Evolutionary conservation across 805 yeast species (phyloP).

Genomic region (Cyberlindnera euphorbiiphila): DNA sequence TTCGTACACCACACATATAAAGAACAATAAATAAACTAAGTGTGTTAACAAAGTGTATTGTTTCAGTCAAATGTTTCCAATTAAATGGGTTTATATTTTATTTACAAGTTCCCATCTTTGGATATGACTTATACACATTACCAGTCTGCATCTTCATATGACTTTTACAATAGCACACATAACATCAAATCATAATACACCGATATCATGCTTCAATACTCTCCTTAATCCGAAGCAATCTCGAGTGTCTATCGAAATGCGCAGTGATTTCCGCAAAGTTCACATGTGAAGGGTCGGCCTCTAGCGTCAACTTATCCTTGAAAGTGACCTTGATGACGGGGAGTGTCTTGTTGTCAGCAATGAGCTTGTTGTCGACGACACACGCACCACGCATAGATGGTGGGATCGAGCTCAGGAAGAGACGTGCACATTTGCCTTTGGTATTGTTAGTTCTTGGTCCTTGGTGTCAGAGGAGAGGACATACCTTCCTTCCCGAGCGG

Average conservation of each 20-base stretch:
- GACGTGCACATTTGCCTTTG: slow-evolving; percentile 70
- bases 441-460: too few relatives aligned
- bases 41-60: too few relatives aligned
- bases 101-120: too few relatives aligned
- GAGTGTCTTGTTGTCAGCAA: slow-evolving; percentile 41
- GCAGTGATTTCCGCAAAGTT: slow-evolving; percentile 60
- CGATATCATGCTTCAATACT: slow-evolving; percentile 46
- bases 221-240: slow-evolving; percentile 71
- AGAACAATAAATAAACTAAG: too few relatives aligned
- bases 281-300: slow-evolving; percentile 58
- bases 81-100: too few relatives aligned
- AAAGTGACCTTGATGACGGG: slow-evolving; percentile 74
- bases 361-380: slow-evolving; percentile 59
- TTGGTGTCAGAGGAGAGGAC: slow-evolving; percentile 26
- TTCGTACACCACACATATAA: too few relatives aligned
- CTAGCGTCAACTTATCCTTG: slow-evolving; percentile 72
- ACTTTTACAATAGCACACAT: too few relatives aligned
- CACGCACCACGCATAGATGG: slow-evolving; percentile 62
- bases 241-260: slow-evolving; percentile 75
- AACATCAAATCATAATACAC: too few relatives aligned
- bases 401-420: slow-evolving; percentile 77
- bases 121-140: too few relatives aligned
- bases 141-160: too few relatives aligned
- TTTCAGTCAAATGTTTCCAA: too few relatives aligned
- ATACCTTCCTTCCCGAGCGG: slow-evolving; percentile 66